Evolutionary conservation across 495 filamentous ascomycete genomes (phyloP).

Genomic region (Aspergillus nidulans): DNA sequence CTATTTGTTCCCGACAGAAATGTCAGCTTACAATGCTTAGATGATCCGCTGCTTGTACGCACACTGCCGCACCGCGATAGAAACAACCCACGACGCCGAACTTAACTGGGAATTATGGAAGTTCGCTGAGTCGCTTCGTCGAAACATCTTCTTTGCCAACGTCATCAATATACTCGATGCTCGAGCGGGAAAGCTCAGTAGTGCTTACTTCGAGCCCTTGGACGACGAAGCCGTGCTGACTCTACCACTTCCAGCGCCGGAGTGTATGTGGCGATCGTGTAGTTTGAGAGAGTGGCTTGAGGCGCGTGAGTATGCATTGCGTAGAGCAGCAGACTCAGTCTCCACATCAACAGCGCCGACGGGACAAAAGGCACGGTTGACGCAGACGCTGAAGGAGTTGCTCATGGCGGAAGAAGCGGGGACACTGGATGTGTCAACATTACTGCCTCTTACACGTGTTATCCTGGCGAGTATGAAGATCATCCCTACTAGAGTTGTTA

Average conservation of each 20-base stretch:
- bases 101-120: constrained; percentile 17
- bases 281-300: constrained; percentile 15
- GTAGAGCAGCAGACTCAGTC: too few species aligned
- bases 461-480: constrained; percentile 12
- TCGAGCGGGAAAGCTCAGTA: constrained; percentile 4
- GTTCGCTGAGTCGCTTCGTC: constrained; percentile 19
- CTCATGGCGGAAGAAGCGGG: constrained; percentile 2
- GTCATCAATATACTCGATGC: constrained; percentile 16
- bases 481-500: neutral
- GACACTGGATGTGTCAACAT: neutral
- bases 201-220: constrained; percentile 14
- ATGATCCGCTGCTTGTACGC: constrained; percentile 13
- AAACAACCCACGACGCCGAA: constrained; percentile 12
- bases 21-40: neutral
- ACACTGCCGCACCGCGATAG: neutral
- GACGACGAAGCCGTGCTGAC: constrained; percentile 8
- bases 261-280: constrained; percentile 17
- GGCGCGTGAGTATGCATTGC: constrained; percentile 9
- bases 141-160: constrained; percentile 18
- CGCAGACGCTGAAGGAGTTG: constrained; percentile 13
- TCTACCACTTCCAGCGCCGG: constrained; percentile 15
- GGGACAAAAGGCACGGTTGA: neutral
- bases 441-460: constrained; percentile 15
- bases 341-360: neutral
- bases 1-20: neutral